These are phyloP conservation scores for Ceratocystis eucalypticola DNA, from an alignment of 2,329 filamentous ascomycete genomes.

Conservation along the genomic window DNA sequence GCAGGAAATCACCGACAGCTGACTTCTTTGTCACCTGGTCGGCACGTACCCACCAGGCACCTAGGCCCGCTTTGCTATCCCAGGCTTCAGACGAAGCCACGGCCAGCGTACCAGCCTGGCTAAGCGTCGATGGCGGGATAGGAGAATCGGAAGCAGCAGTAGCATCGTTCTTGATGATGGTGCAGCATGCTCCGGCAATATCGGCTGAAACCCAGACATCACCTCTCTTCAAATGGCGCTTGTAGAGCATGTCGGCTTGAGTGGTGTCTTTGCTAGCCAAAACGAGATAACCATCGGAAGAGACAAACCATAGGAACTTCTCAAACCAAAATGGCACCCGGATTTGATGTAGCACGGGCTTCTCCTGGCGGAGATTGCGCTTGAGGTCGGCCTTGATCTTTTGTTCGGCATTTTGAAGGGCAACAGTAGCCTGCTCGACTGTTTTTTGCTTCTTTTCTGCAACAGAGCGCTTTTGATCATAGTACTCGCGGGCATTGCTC, in stretches of 20 bases:
- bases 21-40: slow-evolving; percentile 83
- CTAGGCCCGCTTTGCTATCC: slow-evolving; percentile 94
- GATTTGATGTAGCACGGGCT: slow-evolving; percentile 69
- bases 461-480: slow-evolving; percentile 73
- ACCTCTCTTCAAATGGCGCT: slow-evolving; percentile 69
- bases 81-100: slow-evolving; percentile 81
- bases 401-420: slow-evolving; percentile 59
- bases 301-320: slow-evolving; percentile 92
- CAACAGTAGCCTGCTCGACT: slow-evolving; percentile 62
- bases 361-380: slow-evolving; percentile 82
- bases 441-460: slow-evolving; percentile 83
- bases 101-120: slow-evolving; percentile 74
- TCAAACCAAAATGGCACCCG: slow-evolving; percentile 88
- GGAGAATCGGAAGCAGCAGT: slow-evolving; percentile 63
- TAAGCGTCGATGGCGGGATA: slow-evolving; percentile 79
- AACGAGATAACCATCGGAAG: slow-evolving; percentile 86
- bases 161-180: slow-evolving; percentile 80
- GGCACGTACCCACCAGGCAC: slow-evolving; percentile 87
- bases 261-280: slow-evolving; percentile 77
- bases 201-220: slow-evolving; percentile 90
- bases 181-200: slow-evolving; percentile 65
- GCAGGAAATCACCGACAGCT: slow-evolving; percentile 64
- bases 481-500: slow-evolving; percentile 84
- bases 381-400: slow-evolving; percentile 20
- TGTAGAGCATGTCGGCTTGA: slow-evolving; percentile 88